These are phyloP conservation scores for Triangularia setosa DNA, from an alignment of 2,329 filamentous ascomycete genomes.

Conservation along the genomic window DNA sequence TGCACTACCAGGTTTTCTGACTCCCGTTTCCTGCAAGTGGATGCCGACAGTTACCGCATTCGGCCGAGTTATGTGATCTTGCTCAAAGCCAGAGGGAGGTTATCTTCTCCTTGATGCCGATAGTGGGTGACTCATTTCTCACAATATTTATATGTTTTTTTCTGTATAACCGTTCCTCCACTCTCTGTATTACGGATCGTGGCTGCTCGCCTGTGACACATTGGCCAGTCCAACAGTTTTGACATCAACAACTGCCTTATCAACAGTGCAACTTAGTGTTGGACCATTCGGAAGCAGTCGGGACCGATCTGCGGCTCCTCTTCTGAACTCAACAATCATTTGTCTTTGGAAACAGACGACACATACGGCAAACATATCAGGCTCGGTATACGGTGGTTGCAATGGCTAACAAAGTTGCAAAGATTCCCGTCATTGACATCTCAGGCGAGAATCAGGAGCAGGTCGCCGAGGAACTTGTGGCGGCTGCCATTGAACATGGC, in stretches of 20 bases:
- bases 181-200: background rate
- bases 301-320: background rate
- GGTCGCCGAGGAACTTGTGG: conserved; percentile 66
- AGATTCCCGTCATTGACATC: conserved; percentile 82
- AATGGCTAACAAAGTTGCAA: conserved; percentile 34
- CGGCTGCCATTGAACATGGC: conserved; percentile 76
- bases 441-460: conserved; percentile 53
- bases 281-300: background rate
- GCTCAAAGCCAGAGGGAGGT: background rate
- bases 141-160: background rate
- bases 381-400: background rate
- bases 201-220: background rate
- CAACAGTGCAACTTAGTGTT: background rate
- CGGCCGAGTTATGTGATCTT: background rate
- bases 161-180: background rate
- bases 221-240: background rate
- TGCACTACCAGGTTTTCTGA: background rate
- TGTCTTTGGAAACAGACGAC: background rate
- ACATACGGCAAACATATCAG: background rate
- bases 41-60: background rate
- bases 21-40: background rate
- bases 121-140: background rate
- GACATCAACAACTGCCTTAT: background rate
- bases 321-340: background rate
- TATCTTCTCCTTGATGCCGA: background rate